phyloP scores from a whole-genome alignment of 2,329 filamentous ascomycete species.

The Xylariaceae sp. region DNA sequence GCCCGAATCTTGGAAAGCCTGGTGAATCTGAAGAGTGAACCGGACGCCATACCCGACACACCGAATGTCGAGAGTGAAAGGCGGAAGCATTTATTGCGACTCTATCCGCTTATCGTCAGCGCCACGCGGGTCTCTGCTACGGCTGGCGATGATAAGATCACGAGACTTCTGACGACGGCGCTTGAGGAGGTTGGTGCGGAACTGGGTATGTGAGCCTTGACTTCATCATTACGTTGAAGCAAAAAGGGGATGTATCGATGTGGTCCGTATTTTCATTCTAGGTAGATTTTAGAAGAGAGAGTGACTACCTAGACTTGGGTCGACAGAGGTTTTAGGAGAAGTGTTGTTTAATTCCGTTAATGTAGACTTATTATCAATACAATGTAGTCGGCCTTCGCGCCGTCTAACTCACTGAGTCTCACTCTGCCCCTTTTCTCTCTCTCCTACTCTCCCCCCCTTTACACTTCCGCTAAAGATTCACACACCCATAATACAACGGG shows the following conservation, averaged over 20 bases:
- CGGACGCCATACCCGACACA: conserved; percentile 59
- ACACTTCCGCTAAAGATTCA: not conserved
- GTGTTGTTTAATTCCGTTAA: not conserved
- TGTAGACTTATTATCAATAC: not conserved
- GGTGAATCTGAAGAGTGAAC: conserved; percentile 62
- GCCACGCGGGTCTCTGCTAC: conserved; percentile 54
- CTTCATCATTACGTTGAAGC: not conserved
- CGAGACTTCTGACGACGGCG: conserved; percentile 52
- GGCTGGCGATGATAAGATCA: conserved; percentile 55
- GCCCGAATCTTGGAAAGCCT: conserved; percentile 64
- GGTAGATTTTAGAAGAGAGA: not conserved
- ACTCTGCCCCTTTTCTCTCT: not conserved
- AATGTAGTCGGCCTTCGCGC: not conserved
- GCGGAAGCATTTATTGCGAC: conserved; percentile 69
- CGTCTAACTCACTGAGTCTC: too few species aligned
- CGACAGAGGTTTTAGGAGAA: not conserved
- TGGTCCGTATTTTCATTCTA: not conserved
- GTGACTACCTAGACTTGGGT: not conserved
- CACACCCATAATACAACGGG: not conserved
- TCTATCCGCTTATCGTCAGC: conserved; percentile 72
- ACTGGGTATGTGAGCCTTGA: conserved; percentile 36
- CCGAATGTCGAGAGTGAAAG: conserved; percentile 49
- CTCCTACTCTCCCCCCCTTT: not conserved
- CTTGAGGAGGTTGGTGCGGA: conserved; percentile 59
- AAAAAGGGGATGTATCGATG: not conserved